Evolutionary conservation across 257 asterid species (phyloP).

Genomic region (Osmanthus fragrans): DNA sequence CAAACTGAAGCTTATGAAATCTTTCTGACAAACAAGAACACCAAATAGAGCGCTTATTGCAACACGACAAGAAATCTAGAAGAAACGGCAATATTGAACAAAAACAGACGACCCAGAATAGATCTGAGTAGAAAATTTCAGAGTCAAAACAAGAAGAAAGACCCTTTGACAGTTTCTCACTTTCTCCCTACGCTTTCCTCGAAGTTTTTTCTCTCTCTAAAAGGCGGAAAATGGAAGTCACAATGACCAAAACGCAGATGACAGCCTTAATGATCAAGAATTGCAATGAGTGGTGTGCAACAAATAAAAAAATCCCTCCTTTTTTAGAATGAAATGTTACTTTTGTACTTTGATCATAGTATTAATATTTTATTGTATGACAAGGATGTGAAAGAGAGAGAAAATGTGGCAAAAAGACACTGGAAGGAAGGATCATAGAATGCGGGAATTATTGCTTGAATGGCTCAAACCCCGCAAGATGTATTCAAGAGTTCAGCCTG

Average conservation of each 20-base stretch:
- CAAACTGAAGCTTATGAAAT: conserved; percentile 17
- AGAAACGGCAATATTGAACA: conserved; percentile 18
- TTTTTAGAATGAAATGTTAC: conserved; percentile 20
- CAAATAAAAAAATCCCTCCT: neutral
- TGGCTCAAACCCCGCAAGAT: conserved; percentile 40
- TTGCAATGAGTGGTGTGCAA: conserved; percentile 36
- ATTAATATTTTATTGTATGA: neutral
- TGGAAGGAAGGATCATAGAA: conserved; percentile 41
- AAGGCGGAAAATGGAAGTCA: no score
- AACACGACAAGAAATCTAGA: conserved; percentile 22
- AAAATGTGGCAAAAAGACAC: conserved; percentile 18
- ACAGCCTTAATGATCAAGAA: conserved; percentile 16
- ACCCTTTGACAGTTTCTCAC: neutral
- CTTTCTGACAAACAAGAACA: conserved; percentile 11
- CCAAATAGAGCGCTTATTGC: conserved; percentile 4
- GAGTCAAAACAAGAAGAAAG: conserved; percentile 4
- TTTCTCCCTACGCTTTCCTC: neutral
- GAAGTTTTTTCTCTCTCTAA: neutral
- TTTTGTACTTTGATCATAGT: neutral
- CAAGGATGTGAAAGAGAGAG: neutral
- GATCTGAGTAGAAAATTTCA: neutral
- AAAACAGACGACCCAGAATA: neutral
- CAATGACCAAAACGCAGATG: conserved; percentile 15
- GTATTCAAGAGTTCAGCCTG: neutral
- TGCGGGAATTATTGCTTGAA: conserved; percentile 55